A percentile compares a stretch with the other conserved stretches of the same genome.
phyloP scores from a whole-genome alignment of 352 stramenopile species.

The Globisporangium apiculatum region DNA sequence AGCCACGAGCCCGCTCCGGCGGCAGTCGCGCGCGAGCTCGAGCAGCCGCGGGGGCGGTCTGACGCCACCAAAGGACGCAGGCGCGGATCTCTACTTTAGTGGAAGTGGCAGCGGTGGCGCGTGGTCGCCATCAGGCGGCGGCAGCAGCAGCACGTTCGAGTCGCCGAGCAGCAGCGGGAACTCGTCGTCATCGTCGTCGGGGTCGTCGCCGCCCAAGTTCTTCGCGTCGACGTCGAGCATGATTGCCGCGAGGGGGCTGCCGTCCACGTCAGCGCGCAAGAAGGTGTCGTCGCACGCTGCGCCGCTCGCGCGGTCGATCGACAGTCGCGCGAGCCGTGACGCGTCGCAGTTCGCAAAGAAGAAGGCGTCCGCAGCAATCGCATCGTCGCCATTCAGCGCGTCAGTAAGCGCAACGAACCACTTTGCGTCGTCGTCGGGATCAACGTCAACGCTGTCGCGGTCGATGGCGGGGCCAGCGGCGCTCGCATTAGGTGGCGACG shows the following conservation, averaged over 20 bases:
- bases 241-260: constrained; percentile 7
- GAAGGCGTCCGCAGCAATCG: constrained; percentile 7
- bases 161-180: constrained; percentile 9
- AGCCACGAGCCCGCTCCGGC: constrained; percentile 22
- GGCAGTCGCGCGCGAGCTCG: constrained; percentile 30
- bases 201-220: constrained; percentile 17
- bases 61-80: constrained; percentile 5
- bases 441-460: neutral
- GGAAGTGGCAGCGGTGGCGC: neutral
- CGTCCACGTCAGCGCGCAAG: constrained; percentile 6
- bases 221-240: constrained; percentile 15
- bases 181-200: constrained; percentile 1
- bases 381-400: constrained; percentile 1
- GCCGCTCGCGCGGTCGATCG: neutral
- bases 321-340: neutral
- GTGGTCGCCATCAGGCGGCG: constrained; percentile 3
- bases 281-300: constrained; percentile 2
- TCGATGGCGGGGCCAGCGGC: too few species aligned
- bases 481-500: too few species aligned
- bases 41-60: constrained; percentile 13
- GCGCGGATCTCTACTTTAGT: too few species aligned
- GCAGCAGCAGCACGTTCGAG: constrained; percentile 1
- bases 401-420: neutral
- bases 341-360: constrained; percentile 2
- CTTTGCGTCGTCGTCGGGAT: constrained; percentile 8